Percentiles rank a stretch among this genome's conserved stretches.
Conservation (phyloP, 2,329 filamentous ascomycete genomes). For the Claviceps purpurea region DNA sequence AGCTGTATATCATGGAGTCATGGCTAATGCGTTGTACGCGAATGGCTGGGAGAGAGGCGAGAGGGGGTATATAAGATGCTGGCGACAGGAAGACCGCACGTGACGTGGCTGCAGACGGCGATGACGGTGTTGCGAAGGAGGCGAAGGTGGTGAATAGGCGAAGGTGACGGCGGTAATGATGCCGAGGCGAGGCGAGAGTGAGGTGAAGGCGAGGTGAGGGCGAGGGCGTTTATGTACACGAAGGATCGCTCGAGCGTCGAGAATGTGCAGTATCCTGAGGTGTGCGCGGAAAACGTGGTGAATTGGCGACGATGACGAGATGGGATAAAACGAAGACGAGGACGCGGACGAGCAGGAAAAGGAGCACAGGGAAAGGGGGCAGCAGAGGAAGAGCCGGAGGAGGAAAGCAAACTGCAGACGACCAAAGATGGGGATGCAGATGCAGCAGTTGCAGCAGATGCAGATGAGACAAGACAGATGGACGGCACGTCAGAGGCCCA, state of each 20-base stretch:
- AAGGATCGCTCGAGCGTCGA: not conserved
- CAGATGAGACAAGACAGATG: not conserved
- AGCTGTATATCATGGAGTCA: slow-evolving; percentile 2
- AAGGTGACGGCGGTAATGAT: not conserved
- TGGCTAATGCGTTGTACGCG: not conserved
- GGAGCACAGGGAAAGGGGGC: not conserved
- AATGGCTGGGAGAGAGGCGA: not conserved
- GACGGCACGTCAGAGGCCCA: not conserved
- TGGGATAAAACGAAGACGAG: not conserved
- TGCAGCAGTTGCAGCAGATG: not conserved
- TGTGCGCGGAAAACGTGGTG: not conserved
- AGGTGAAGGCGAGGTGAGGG: not conserved
- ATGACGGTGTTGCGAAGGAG: not conserved
- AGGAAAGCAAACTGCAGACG: not conserved
- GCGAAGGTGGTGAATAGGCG: not conserved
- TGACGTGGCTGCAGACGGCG: not conserved
- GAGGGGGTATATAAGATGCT: not conserved
- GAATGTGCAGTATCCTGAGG: not conserved
- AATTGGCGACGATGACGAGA: not conserved
- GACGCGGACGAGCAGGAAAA: not conserved
- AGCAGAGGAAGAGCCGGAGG: not conserved
- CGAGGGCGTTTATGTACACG: not conserved
- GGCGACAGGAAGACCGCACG: not conserved
- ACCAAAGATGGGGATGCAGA: not conserved
- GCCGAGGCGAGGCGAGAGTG: not conserved